phyloP scores from a whole-genome alignment of 306 rosid genomes.

The Acmispon strigosus region DNA sequence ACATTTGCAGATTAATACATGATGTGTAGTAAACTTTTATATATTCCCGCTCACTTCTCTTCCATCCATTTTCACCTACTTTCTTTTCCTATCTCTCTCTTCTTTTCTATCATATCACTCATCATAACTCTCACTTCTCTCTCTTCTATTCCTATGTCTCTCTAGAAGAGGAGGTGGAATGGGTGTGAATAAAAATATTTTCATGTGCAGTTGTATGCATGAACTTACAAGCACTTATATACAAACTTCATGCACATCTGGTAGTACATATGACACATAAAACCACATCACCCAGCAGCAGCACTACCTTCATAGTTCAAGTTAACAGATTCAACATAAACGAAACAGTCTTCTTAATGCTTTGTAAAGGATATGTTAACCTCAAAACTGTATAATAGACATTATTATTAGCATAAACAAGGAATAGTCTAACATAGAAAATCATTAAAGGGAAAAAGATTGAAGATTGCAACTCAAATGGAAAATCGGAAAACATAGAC shows the following conservation, averaged over 20 bases:
- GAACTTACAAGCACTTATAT: neutral
- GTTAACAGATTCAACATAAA: neutral
- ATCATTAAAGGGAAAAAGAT: neutral
- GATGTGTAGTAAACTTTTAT: neutral
- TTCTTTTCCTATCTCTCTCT: no score
- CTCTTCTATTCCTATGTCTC: no score
- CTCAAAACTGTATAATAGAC: neutral
- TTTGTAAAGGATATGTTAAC: neutral
- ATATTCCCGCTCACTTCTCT: no score
- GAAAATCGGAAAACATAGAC: neutral
- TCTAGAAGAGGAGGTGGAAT: no score
- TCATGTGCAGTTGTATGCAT: neutral
- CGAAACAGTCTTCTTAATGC: neutral
- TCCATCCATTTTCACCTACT: no score
- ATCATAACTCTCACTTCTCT: no score
- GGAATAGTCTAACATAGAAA: constrained; percentile 2
- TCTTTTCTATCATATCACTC: no score
- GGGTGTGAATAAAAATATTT: no score
- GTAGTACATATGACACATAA: neutral
- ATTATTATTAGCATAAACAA: neutral
- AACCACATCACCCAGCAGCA: neutral
- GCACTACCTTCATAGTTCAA: neutral
- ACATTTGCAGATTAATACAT: neutral
- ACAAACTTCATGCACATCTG: neutral
- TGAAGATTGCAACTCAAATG: neutral